A percentile compares a stretch with the other conserved stretches of the same genome.
These are phyloP conservation scores for Rhodotorula mucilaginosa DNA, from an alignment of 1,284 basidiomycete genomes.

Conservation along the genomic window DNA sequence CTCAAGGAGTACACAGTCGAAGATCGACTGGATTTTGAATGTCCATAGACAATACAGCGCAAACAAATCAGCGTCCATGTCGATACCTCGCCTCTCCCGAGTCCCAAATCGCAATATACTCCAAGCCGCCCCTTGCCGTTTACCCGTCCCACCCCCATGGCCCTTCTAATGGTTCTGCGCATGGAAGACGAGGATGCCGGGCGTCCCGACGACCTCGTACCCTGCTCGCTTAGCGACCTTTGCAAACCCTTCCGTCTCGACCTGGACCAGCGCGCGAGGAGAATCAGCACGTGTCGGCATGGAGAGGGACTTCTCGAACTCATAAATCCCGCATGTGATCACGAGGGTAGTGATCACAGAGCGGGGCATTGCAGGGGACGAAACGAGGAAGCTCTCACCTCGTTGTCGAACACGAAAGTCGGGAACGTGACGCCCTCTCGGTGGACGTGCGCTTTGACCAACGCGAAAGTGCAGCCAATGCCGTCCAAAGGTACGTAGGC, in stretches of 20 bases:
- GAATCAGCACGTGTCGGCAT: neutral
- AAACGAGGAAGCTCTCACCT: conserved; percentile 17
- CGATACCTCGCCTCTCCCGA: too few relatives aligned
- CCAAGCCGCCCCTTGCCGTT: neutral
- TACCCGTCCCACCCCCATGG: too few relatives aligned
- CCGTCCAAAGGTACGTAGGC: conserved; percentile 35
- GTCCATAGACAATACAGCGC: neutral
- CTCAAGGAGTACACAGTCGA: too few relatives aligned
- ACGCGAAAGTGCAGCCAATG: conserved; percentile 34
- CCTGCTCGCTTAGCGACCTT: conserved; percentile 31
- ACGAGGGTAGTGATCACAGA: too few relatives aligned
- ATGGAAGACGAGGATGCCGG: conserved; percentile 30
- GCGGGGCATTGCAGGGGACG: too few relatives aligned
- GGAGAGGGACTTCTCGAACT: neutral
- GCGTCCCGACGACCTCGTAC: conserved; percentile 33
- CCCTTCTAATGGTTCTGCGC: conserved; percentile 23
- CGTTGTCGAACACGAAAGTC: conserved; percentile 34
- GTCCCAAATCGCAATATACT: neutral
- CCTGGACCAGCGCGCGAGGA: neutral
- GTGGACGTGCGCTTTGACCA: conserved; percentile 37
- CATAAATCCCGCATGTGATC: too few relatives aligned
- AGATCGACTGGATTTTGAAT: neutral
- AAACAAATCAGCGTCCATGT: neutral
- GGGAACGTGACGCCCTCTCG: conserved; percentile 35
- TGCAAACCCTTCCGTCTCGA: conserved; percentile 34